Percentiles rank a stretch among this genome's conserved stretches.
phyloP scores from a whole-genome alignment of 192 early-diverging fungal genomes.

The Coemansia sp. region DNA sequence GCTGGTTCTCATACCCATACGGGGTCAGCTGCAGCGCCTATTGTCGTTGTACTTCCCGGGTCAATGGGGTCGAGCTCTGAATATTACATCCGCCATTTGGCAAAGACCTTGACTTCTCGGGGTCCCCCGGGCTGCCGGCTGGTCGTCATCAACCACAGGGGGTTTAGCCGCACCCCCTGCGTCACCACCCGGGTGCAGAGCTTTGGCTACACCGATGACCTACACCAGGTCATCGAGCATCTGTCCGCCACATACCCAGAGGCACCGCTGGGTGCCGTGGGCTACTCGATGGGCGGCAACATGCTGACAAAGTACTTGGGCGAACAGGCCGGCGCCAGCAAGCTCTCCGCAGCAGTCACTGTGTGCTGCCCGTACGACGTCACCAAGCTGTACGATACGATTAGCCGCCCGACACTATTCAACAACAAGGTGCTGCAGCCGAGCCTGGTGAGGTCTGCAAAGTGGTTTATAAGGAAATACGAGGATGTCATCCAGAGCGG shows the following conservation, averaged over 20 bases:
- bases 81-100: conserved; percentile 17
- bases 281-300: conserved; percentile 12
- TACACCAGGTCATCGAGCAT: conserved; percentile 2
- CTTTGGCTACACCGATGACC: conserved; percentile 10
- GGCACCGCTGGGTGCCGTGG: conserved; percentile 7
- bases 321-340: background rate
- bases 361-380: conserved; percentile 15
- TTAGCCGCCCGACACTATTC: conserved; percentile 7
- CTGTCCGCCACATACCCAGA: background rate
- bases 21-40: background rate
- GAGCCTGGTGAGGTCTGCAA: background rate
- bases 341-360: conserved; percentile 12
- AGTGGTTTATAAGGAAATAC: conserved; percentile 5
- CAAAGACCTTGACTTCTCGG: conserved; percentile 1
- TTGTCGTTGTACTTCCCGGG: conserved; percentile 11
- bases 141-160: conserved; percentile 19
- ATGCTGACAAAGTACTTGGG: conserved; percentile 13
- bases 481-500: conserved; percentile 11
- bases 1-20: background rate
- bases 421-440: conserved; percentile 12
- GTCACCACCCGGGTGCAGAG: conserved; percentile 1
- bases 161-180: conserved; percentile 8
- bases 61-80: conserved; percentile 12
- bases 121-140: background rate
- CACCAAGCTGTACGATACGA: background rate